These are phyloP conservation scores for Yamadazyma blattariae DNA, from an alignment of 1,139 yeast species.

Conservation along the genomic window DNA sequence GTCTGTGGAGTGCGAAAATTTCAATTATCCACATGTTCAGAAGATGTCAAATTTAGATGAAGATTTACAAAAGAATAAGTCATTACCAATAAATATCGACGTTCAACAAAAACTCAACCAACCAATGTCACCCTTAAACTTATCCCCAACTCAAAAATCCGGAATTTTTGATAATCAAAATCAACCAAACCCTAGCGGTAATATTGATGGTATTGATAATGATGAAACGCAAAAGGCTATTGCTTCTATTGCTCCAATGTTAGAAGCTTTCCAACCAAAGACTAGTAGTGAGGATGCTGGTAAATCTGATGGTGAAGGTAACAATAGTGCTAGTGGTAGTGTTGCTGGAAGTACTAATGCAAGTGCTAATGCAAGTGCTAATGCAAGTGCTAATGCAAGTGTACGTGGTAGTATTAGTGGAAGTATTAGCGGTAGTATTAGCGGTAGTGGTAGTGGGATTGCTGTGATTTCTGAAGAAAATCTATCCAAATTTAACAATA, in stretches of 20 bases:
- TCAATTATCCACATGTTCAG: too few species aligned
- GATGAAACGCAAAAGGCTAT: conserved; percentile 54
- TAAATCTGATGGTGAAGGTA: conserved; percentile 2
- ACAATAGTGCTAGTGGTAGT: too few species aligned
- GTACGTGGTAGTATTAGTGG: too few species aligned
- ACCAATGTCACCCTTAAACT: conserved; percentile 33
- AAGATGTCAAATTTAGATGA: too few species aligned
- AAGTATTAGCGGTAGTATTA: too few species aligned
- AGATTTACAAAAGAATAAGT: too few species aligned
- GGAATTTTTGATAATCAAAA: conserved; percentile 1
- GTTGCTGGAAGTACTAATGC: too few species aligned
- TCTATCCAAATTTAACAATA: not conserved
- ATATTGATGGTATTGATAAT: conserved; percentile 1
- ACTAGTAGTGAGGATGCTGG: conserved; percentile 53
- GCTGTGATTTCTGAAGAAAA: conserved; percentile 1
- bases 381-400: too few species aligned
- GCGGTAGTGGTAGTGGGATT: too few species aligned
- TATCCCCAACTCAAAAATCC: conserved; percentile 10
- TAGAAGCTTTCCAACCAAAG: conserved; percentile 70
- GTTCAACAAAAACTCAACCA: conserved; percentile 18
- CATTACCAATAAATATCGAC: conserved; percentile 9
- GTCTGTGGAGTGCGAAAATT: too few species aligned
- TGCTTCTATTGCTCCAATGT: conserved; percentile 76
- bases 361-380: too few species aligned
- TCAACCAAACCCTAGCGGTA: conserved; percentile 3